Base-by-base conservation (phyloP, 495 filamentous ascomycete genomes). In the Parachaetomium inaequale region DNA sequence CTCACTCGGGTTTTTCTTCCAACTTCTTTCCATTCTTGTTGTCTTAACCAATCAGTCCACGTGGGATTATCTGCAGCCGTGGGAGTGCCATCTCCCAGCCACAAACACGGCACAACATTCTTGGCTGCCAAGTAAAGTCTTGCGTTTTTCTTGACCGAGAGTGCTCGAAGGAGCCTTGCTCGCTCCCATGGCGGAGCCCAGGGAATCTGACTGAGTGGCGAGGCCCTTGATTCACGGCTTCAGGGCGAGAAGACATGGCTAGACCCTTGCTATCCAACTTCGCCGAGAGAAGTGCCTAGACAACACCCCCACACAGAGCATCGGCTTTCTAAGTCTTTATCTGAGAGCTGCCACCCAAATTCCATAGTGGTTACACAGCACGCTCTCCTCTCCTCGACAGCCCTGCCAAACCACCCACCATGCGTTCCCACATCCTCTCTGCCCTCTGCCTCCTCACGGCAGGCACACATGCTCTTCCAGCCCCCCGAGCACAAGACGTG, bases 381-480 rank as follows among this genome's bases (percentile, higher is more conserved):
- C 36, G 36, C 19, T 7, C 43, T 26, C n/a, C n/a, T n/a, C n/a
- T 12, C 23, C 25, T 12, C 45, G 3, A 49, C 45, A 28, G 5
- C 2, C 6, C 15, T 28, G 7, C 25, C 26, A 31, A 11, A 31
- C 21, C n/a, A 23, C 31, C 14, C 47, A 50, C 17, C 31, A 62
- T 62, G 60, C 52, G 52, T 31, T 19, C 29, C 26, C 34, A 29
- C 12, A 6, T 50, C 36, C 36, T 55, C 36, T 55, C 53, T 28
- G 23, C 36, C 46, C 5, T 63, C 15, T 40, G 32, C 54, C 43
- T 58, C 43, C 54, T 63, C 31, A 15, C n/a, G 12, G 34, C 19
- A 47, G 40, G 31, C 7, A 38, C 46, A 3, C 14, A 7, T 3
- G 61, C 61, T 19, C 54, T 32, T 5, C 59, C 59, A 17, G 42